Base-by-base conservation (phyloP, 2,329 filamentous ascomycete genomes). In the Tolypocladium tundrense region DNA sequence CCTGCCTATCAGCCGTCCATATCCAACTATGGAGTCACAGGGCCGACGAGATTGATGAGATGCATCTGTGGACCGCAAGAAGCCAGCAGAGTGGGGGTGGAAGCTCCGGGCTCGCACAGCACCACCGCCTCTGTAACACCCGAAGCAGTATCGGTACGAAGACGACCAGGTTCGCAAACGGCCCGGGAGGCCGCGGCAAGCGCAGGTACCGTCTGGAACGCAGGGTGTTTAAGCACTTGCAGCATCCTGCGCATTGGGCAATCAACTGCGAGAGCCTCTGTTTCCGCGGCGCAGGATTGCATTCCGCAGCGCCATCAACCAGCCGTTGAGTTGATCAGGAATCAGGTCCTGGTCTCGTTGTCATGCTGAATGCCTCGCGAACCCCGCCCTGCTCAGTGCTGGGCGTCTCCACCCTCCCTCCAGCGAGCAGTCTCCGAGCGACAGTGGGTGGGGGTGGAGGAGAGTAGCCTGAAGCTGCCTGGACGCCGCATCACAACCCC, bases 91-190 rank as follows among this genome's bases (percentile, higher is more conserved):
- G 39, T 43, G 53, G 53, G 19, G 53, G 53, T 37, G 55, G 55
- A 54, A 54, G 56, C 56, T 53, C 31, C 45, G 55, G 55, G 45
- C 31, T 55, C 41, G 41, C 54, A 31, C 39, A 40, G 52, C 39
- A n/a, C 48, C 48, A 16, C 9, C 27, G 24, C 48, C 16, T n/a
- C 48, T 51, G 27, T 33, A 51, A 51, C 27, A 13, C n/a, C 4
- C 16, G 31, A 35, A 13, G 48, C 48, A 37, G 48, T 19, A 10
- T 51, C 48, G 31, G 31, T 21, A 13, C 16, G 48, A 51, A 21
- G 48, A 51, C 31, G 27, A 35, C 27, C 16, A 50, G 27, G 27
- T 19, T 33, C 2, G 16, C 16, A 31, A 33, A 33, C 31, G 14
- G 4, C 8, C 31, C 48, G 11, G 31, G 19, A 2, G 19, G 10